Percentiles rank a stretch among this genome's conserved stretches.
phyloP scores from a whole-genome alignment of 371 early-diverging fungal species.

The Apophysomyces ossiformis region DNA sequence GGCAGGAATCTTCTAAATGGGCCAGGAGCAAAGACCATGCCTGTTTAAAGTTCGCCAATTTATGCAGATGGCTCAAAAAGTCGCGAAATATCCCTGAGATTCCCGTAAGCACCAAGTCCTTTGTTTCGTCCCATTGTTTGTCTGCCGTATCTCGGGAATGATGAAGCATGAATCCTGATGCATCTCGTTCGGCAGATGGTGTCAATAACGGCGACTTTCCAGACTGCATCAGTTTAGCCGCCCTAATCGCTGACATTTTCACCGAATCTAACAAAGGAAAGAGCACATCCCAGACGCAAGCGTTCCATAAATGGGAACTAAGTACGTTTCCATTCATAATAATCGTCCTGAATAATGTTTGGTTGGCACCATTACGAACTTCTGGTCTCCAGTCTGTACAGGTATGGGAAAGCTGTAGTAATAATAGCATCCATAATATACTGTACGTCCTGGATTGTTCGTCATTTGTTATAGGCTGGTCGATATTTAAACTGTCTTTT shows the following conservation, averaged over 20 bases:
- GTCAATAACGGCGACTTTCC: constrained; percentile 23
- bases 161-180: constrained; percentile 57
- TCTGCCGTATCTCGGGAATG: constrained; percentile 75
- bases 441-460: constrained; percentile 58
- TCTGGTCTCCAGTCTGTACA: constrained; percentile 91
- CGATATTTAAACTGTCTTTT: constrained; percentile 43
- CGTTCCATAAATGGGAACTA: constrained; percentile 76
- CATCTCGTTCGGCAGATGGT: constrained; percentile 39
- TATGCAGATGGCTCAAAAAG: constrained; percentile 65
- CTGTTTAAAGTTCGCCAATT: constrained; percentile 62
- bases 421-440: constrained; percentile 85
- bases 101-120: constrained; percentile 80
- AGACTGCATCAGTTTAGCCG: constrained; percentile 37
- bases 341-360: constrained; percentile 94
- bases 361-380: constrained; percentile 93
- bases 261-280: constrained; percentile 88
- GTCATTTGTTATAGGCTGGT: constrained; percentile 40
- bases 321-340: constrained; percentile 81
- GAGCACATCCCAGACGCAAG: constrained; percentile 87
- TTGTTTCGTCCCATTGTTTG: constrained; percentile 97
- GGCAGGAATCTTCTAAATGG: constrained; percentile 76
- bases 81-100: constrained; percentile 74
- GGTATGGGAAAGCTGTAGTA: constrained; percentile 80
- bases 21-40: constrained; percentile 72
- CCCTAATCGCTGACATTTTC: constrained; percentile 59